A percentile compares a stretch with the other conserved stretches of the same genome.
phyloP scores from a whole-genome alignment of 2,329 filamentous ascomycete genomes.

The Penicillium palitans region DNA sequence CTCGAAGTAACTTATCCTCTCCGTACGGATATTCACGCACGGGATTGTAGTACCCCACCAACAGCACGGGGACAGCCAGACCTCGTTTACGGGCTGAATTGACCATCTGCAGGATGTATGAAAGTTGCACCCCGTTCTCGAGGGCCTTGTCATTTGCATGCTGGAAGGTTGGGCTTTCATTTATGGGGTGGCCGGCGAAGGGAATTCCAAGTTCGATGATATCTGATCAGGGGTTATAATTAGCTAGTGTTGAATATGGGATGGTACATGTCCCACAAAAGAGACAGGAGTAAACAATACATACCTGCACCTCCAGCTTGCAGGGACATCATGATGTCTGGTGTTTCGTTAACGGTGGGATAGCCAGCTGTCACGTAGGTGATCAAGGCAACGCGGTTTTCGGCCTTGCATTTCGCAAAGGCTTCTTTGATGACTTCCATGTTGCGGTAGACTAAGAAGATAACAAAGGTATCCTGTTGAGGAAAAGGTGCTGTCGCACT shows the following conservation, averaged over 20 bases:
- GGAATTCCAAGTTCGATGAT: constrained; percentile 92
- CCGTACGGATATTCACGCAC: constrained; percentile 74
- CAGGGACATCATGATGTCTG: constrained; percentile 79
- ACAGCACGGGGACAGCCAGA: constrained; percentile 74
- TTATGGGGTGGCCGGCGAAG: constrained; percentile 95
- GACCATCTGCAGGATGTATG: constrained; percentile 76
- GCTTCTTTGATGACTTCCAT: constrained; percentile 48
- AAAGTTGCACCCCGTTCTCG: constrained; percentile 79
- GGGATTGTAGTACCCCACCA: constrained; percentile 99
- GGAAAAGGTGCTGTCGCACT: not conserved
- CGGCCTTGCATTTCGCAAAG: constrained; percentile 55
- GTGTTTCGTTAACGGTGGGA: constrained; percentile 73
- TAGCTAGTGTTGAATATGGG: not conserved
- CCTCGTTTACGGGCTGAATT: constrained; percentile 72
- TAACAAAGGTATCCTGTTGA: not conserved
- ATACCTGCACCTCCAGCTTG: constrained; percentile 83
- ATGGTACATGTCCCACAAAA: not conserved
- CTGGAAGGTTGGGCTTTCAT: constrained; percentile 93
- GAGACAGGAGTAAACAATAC: constrained; percentile 28
- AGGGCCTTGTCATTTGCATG: constrained; percentile 85
- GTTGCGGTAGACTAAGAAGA: not conserved
- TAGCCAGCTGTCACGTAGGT: constrained; percentile 95
- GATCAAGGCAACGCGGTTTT: constrained; percentile 71
- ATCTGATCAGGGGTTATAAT: constrained; percentile 53
- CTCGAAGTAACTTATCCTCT: constrained; percentile 77